A percentile compares a stretch with the other conserved stretches of the same genome.
phyloP scores from a whole-genome alignment of 2,329 filamentous ascomycete species.

The Cytospora chrysosperma region DNA sequence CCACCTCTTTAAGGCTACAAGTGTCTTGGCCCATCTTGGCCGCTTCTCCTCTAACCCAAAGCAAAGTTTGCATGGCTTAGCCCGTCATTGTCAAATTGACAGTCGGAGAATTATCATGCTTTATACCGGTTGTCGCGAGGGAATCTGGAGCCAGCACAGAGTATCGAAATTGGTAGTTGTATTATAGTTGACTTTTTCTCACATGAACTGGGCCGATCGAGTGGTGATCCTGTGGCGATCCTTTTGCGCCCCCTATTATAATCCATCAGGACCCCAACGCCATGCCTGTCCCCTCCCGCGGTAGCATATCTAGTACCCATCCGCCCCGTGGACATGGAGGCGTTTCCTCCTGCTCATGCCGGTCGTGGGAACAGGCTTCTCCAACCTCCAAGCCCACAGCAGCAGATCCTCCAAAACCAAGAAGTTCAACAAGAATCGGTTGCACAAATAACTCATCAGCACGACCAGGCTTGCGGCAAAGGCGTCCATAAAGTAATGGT shows the following conservation, averaged over 20 bases:
- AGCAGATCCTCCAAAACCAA: conserved; percentile 65
- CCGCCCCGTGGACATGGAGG: background rate
- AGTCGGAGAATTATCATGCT: too few species aligned
- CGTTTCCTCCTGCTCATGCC: conserved; percentile 26
- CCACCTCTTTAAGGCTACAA: background rate
- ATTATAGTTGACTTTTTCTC: background rate
- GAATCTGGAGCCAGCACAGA: too few species aligned
- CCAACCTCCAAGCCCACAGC: conserved; percentile 58
- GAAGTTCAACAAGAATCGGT: conserved; percentile 55
- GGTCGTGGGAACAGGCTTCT: conserved; percentile 60
- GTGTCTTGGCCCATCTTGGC: background rate
- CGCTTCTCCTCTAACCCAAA: too few species aligned
- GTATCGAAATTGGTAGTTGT: background rate
- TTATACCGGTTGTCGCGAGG: background rate
- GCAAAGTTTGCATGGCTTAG: too few species aligned
- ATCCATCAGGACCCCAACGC: background rate
- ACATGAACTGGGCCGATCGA: background rate
- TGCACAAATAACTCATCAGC: conserved; percentile 55
- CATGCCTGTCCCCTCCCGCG: background rate
- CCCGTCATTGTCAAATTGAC: too few species aligned
- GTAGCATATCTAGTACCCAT: conserved; percentile 7
- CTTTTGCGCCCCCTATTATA: background rate
- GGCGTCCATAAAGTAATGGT: conserved; percentile 65
- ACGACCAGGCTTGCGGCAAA: conserved; percentile 63
- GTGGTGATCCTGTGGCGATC: background rate